phyloP scores from a whole-genome alignment of 1,284 basidiomycete species.

The Mycosarcoma maydis region DNA sequence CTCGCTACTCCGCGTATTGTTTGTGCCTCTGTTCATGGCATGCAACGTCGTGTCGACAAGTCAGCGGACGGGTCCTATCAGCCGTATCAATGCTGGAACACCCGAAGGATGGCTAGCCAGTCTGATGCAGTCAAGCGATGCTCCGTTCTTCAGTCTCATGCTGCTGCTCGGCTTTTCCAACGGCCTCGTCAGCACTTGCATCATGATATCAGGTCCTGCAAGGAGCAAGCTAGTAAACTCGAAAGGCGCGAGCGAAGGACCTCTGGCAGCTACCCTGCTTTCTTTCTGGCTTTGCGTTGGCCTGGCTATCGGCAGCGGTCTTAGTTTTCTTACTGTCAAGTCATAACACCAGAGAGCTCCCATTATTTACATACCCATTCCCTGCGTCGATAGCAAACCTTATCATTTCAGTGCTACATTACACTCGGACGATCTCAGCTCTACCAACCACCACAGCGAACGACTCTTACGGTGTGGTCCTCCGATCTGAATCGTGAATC shows the following conservation, averaged over 20 bases:
- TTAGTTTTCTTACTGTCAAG: slow-evolving; percentile 51
- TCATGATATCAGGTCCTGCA: slow-evolving; percentile 53
- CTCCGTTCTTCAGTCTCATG: slow-evolving; percentile 52
- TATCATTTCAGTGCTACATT: no score
- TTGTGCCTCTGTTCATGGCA: slow-evolving; percentile 53
- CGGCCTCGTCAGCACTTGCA: slow-evolving; percentile 53
- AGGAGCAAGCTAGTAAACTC: slow-evolving; percentile 36
- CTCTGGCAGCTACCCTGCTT: slow-evolving; percentile 51
- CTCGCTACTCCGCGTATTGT: slow-evolving; percentile 36
- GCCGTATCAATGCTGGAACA: neutral
- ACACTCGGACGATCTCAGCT: no score
- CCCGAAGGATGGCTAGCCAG: slow-evolving; percentile 13
- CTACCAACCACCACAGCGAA: no score
- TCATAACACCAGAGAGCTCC: slow-evolving; percentile 4
- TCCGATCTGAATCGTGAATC: no score
- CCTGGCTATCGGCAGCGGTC: slow-evolving; percentile 50
- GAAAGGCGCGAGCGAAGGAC: slow-evolving; percentile 35
- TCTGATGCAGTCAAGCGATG: slow-evolving; percentile 45
- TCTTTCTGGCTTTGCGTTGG: slow-evolving; percentile 61
- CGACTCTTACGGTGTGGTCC: no score
- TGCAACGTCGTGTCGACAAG: slow-evolving; percentile 50
- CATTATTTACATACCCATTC: neutral
- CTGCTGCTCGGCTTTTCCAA: slow-evolving; percentile 55
- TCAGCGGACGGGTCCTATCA: slow-evolving; percentile 33
- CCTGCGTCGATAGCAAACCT: neutral